Conservation (phyloP, 2,329 filamentous ascomycete species). For the Hirsutella minnesotensis region DNA sequence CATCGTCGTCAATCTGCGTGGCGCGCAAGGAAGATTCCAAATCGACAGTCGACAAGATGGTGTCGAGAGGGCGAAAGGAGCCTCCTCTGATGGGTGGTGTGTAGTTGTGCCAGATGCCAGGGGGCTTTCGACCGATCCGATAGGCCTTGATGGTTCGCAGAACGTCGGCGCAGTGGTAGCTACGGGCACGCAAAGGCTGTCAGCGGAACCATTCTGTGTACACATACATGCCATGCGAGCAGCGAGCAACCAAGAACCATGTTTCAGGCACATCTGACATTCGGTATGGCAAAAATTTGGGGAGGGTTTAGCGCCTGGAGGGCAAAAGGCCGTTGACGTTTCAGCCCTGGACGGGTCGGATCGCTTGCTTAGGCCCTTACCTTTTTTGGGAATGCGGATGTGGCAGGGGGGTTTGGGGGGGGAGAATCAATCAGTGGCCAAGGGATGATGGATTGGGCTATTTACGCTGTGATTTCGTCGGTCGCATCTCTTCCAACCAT, state of each 20-base stretch:
- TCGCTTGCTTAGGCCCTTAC: background rate
- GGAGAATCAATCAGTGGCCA: background rate
- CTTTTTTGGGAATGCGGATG: background rate
- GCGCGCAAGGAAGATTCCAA: background rate
- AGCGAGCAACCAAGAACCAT: background rate
- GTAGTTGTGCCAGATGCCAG: slow-evolving; percentile 79
- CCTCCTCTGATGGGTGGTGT: slow-evolving; percentile 86
- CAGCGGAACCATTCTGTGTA: background rate
- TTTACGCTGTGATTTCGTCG: slow-evolving; percentile 80
- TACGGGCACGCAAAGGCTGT: background rate
- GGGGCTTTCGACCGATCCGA: slow-evolving; percentile 62
- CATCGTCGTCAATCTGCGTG: background rate
- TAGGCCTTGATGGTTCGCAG: slow-evolving; percentile 34
- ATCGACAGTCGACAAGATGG: background rate
- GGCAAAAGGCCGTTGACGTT: background rate
- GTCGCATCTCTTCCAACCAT: slow-evolving; percentile 92
- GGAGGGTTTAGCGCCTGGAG: background rate
- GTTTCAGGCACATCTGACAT: background rate
- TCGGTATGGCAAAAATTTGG: no score
- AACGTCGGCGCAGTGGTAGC: background rate
- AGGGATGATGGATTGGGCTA: background rate
- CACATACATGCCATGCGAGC: no score
- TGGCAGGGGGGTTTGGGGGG: background rate
- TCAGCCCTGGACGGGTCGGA: background rate
- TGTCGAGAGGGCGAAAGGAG: slow-evolving; percentile 43